Base-by-base conservation (phyloP, 768 basidiomycete genomes). In the Phlebiopsis flavidoalba region DNA sequence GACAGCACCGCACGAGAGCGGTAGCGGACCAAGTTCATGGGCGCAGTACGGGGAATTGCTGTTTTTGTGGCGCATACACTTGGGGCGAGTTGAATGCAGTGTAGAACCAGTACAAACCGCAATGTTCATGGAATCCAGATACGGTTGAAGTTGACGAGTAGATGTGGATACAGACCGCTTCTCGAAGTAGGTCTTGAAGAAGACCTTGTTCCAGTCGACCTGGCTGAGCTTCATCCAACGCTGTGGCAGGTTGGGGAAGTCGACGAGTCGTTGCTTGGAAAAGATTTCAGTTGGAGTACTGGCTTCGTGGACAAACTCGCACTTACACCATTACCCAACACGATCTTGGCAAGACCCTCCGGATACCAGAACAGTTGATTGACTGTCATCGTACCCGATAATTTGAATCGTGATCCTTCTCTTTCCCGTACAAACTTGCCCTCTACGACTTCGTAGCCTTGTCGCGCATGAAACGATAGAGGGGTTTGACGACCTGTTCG, bases 351-450 rank as follows among this genome's bases (percentile, higher is more conserved):
- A 57, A 99, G 82, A 54, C 97, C 97, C 73, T 99, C 97, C 2
- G 97, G 97, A 73, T 98, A 99, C 97, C 97, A 99, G 77, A 99
- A 99, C 22, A 98, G 79, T 70, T 99, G 97, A 73, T 99, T 99
- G 77, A 99, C n/a, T 93, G 72, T 99, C 97, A 73, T 99, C 97
- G 71, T 99, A 99, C n/a, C 97, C 97, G 66, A 98, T 95, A 71
- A 98, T 92, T 66, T 93, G 80, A 62, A 94, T 85, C 74, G 98
- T 97, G 68, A 98, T 97, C 74, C 82, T 91, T 80, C 98, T 97
- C 70, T 85, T 31, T 31, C 26, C 60, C 93, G 79, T 26, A 98
- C 89, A 73, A 96, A 98, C 73, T 95, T 95, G 50, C 93, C 95
- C 64, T 98, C 96, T 14, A 89, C 79, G 58, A 93, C 90, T 72